These are phyloP conservation scores for Ceratobasidium sp. DNA, from an alignment of 1,284 basidiomycete genomes.

Conservation along the genomic window DNA sequence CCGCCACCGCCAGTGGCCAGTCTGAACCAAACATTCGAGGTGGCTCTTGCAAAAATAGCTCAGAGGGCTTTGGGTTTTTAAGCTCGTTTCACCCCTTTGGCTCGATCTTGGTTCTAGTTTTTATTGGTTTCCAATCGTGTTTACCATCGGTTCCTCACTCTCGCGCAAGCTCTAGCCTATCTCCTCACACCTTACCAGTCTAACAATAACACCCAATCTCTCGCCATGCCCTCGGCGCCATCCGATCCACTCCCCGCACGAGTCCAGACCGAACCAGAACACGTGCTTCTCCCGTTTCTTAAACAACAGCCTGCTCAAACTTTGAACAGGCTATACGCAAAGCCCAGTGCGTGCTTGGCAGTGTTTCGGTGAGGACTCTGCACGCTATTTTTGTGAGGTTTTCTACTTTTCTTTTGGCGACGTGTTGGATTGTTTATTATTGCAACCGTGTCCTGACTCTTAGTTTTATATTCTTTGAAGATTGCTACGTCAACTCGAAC, in stretches of 20 bases:
- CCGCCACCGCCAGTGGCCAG: conserved; percentile 8
- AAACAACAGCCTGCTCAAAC: conserved; percentile 87
- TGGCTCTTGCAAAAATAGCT: background rate
- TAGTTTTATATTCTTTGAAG: conserved; percentile 58
- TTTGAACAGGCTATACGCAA: conserved; percentile 85
- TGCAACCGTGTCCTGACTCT: background rate
- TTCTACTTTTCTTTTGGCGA: no score
- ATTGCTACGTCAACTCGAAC: conserved; percentile 84
- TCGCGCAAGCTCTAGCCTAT: background rate
- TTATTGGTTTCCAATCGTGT: background rate
- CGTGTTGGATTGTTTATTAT: no score
- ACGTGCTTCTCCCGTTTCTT: conserved; percentile 82
- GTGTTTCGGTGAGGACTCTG: conserved; percentile 78
- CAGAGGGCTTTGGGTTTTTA: no score
- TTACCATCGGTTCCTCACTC: background rate
- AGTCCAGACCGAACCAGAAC: conserved; percentile 51
- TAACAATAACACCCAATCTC: background rate
- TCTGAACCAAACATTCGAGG: background rate
- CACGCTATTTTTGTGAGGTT: conserved; percentile 4
- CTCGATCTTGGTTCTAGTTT: background rate
- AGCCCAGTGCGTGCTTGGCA: conserved; percentile 92
- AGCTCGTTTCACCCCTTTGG: background rate
- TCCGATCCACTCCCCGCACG: conserved; percentile 36
- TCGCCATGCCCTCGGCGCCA: conserved; percentile 34
- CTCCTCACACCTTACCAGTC: no score